Percentiles rank a stretch among this genome's conserved stretches.
Evolutionary conservation across 352 stramenopile genomes (phyloP).

Genomic region (Phytopythium cucurbitacearum): DNA sequence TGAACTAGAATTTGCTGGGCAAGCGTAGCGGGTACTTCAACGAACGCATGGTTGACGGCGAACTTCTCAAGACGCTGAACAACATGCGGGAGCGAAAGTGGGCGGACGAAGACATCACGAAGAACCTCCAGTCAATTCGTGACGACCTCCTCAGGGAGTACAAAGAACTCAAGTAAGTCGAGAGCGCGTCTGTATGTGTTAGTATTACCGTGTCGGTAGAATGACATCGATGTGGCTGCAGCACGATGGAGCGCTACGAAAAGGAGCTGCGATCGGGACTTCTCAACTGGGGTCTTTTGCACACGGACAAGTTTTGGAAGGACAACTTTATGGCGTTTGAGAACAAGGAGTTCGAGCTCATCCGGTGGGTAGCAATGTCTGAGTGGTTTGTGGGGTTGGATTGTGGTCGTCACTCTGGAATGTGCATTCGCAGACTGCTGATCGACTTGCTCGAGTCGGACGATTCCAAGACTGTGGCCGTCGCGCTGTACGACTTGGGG

Average conservation of each 20-base stretch:
- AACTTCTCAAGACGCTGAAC: slow-evolving; percentile 93
- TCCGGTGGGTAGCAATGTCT: slow-evolving; percentile 47
- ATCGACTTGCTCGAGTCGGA: slow-evolving; percentile 92
- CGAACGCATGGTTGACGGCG: slow-evolving; percentile 95
- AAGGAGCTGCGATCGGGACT: slow-evolving; percentile 94
- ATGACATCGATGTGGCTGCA: slow-evolving; percentile 19
- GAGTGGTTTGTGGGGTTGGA: neutral
- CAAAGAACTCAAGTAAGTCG: slow-evolving; percentile 83
- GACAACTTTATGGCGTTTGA: slow-evolving; percentile 97
- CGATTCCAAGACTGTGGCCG: slow-evolving; percentile 92
- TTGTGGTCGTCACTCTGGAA: slow-evolving; percentile 1
- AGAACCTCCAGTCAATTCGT: slow-evolving; percentile 70
- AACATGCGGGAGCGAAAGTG: slow-evolving; percentile 94
- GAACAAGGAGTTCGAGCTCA: slow-evolving; percentile 94
- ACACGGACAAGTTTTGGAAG: slow-evolving; percentile 99
- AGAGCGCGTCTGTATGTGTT: neutral
- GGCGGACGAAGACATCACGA: slow-evolving; percentile 93
- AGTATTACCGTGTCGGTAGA: neutral
- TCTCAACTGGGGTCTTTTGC: slow-evolving; percentile 94
- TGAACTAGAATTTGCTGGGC: slow-evolving; percentile 64
- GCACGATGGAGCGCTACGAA: slow-evolving; percentile 95
- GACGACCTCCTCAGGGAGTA: slow-evolving; percentile 85
- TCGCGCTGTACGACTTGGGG: slow-evolving; percentile 96
- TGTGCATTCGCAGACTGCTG: slow-evolving; percentile 64
- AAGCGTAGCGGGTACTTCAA: slow-evolving; percentile 83